These are phyloP conservation scores for Hygrophila difformis DNA, from an alignment of 257 asterid genomes.

Conservation along the genomic window DNA sequence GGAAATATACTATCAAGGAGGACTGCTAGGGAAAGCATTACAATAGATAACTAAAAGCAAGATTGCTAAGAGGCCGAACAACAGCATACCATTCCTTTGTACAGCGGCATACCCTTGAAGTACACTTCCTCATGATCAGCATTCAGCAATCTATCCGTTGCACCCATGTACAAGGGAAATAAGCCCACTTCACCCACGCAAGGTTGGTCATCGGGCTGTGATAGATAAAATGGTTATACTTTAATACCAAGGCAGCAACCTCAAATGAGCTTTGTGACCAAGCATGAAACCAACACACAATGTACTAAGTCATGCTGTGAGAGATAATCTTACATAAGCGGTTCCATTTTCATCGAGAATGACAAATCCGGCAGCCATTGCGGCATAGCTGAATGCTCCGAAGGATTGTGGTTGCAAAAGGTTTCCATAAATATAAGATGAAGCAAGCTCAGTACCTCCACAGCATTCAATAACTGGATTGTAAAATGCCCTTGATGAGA, in stretches of 20 bases:
- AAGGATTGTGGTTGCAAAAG: slow-evolving; percentile 88
- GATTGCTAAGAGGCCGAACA: neutral
- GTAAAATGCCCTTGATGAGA: slow-evolving; percentile 71
- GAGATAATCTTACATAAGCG: slow-evolving; percentile 52
- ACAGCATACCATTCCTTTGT: slow-evolving; percentile 59
- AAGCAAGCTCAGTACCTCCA: slow-evolving; percentile 96
- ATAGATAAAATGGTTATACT: too few species aligned
- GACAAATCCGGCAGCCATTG: slow-evolving; percentile 71
- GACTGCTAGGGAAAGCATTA: neutral
- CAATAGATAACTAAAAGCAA: neutral
- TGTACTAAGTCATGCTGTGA: neutral
- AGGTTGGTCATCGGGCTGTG: slow-evolving; percentile 67
- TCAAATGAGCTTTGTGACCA: too few species aligned
- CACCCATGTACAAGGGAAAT: slow-evolving; percentile 71
- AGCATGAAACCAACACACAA: neutral
- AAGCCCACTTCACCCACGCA: slow-evolving; percentile 87
- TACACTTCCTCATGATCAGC: slow-evolving; percentile 84
- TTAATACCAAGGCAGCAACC: too few species aligned
- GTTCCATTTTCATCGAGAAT: slow-evolving; percentile 63
- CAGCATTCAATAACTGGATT: slow-evolving; percentile 77
- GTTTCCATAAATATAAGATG: slow-evolving; percentile 66
- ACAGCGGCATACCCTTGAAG: slow-evolving; percentile 82
- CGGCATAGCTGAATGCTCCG: slow-evolving; percentile 74
- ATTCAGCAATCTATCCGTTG: slow-evolving; percentile 66
- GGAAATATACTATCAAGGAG: too few species aligned